Conservation (phyloP, 2,329 filamentous ascomycete species). For the Stylonectria norvegica region DNA sequence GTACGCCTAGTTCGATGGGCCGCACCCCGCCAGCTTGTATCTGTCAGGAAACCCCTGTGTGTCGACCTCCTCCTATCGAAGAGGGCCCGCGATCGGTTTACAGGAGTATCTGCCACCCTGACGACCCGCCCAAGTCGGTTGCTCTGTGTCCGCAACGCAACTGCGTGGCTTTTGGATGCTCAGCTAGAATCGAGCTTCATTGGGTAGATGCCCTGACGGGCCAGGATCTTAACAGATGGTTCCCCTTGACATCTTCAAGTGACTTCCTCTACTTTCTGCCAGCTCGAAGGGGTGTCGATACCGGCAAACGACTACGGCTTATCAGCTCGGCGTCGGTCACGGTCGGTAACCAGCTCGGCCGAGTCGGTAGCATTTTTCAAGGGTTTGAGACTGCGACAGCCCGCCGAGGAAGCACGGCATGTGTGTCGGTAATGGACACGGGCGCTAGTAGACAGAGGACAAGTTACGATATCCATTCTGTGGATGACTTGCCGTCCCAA, state of each 20-base stretch:
- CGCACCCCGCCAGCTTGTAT: conserved; percentile 15
- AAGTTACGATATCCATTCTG: conserved; percentile 10
- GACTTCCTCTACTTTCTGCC: conserved; percentile 60
- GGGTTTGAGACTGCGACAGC: conserved; percentile 22
- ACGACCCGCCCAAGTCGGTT: conserved; percentile 62
- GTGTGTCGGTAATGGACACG: conserved; percentile 19
- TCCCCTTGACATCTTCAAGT: conserved; percentile 51
- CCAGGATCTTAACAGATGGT: conserved; percentile 52
- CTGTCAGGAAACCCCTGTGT: conserved; percentile 22
- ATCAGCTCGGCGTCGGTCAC: conserved; percentile 55
- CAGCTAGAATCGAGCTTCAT: conserved; percentile 60
- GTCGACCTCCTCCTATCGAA: conserved; percentile 29
- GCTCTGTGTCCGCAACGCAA: conserved; percentile 62
- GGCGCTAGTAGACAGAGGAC: conserved; percentile 8
- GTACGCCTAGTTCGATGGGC: conserved; percentile 4
- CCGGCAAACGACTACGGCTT: conserved; percentile 55
- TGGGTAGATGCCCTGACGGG: conserved; percentile 48
- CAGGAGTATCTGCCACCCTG: conserved; percentile 54
- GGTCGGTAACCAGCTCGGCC: conserved; percentile 21
- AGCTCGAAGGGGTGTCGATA: conserved; percentile 45
- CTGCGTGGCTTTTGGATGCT: conserved; percentile 64
- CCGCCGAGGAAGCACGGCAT: conserved; percentile 16
- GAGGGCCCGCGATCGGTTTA: conserved; percentile 30
- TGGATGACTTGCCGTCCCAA: conserved; percentile 12
- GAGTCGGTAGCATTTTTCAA: conserved; percentile 17